Base-by-base conservation (phyloP, 2,329 filamentous ascomycete species). In the Peltaster fructicola region DNA sequence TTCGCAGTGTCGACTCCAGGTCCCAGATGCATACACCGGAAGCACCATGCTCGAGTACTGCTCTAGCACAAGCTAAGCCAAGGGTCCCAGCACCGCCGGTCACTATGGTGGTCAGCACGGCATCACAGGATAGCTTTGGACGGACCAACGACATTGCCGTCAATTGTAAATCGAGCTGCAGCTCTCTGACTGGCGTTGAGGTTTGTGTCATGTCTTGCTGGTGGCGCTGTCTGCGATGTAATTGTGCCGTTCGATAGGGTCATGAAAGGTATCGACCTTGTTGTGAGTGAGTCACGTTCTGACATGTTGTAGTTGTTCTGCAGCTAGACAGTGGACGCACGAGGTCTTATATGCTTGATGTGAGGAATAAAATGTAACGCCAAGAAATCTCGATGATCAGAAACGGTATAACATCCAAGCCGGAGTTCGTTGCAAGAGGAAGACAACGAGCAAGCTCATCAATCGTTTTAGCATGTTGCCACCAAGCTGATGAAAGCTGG, bases 31-130 rank as follows among this genome's bases (percentile, higher is more conserved):
- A 59, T 7, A 77, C 51, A 3, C 64, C 66, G 0, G 52, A 43
- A 2, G 68, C 52, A 6, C 73, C 73, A 39, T 79, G 73, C 46
- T 79, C 71, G 17, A 79, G 67, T 11, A 80, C 58, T 2, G 73
- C 73, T 22, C 59, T 52, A 1, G 63, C 63, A 14, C 63, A 59
- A 27, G 58, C 55, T 6, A 72, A 54, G 5, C 67, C 72, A 1
- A 77, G 53, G 7, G 63, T 68, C 4, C 74, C 74, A 8, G 68
- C 63, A 15, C 73, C 73, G 10, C 73, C 73, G 0, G 73, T 76
- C 8, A 78, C 60, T 59, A 48, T 38, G 17, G 38, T 20, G 19
- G 30, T 26, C 14, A 24, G 14, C 13, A n/a, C 26, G 7, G 24
- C 14, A 10, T 11, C 25, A 13, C 11, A 20, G 7, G 23, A 28